These are phyloP conservation scores for Phascolomyces articulosus DNA, from an alignment of 371 early-diverging fungal species.

Conservation along the genomic window DNA sequence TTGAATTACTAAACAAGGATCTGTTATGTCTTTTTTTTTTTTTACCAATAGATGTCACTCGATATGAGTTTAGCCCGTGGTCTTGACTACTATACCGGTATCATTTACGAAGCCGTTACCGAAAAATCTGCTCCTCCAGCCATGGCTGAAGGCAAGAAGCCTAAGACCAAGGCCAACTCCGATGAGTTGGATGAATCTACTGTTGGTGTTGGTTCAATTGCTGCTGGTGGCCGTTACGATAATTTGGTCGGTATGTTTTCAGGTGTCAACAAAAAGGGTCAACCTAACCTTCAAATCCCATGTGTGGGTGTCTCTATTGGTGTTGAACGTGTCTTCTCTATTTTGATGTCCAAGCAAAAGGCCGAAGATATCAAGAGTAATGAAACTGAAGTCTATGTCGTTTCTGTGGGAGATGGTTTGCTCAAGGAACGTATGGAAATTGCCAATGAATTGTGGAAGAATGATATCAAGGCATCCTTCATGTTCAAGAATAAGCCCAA, in stretches of 20 bases:
- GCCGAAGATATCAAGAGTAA: slow-evolving; percentile 72
- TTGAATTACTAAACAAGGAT: no score
- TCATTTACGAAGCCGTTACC: slow-evolving; percentile 97
- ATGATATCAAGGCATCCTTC: slow-evolving; percentile 78
- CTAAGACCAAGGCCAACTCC: slow-evolving; percentile 40
- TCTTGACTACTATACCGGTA: slow-evolving; percentile 99
- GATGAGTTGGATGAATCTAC: slow-evolving; percentile 76
- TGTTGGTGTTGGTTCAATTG: slow-evolving; percentile 96
- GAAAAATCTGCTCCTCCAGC: slow-evolving; percentile 42
- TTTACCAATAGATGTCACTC: slow-evolving; percentile 73
- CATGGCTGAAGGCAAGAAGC: slow-evolving; percentile 37
- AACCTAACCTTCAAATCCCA: slow-evolving; percentile 77
- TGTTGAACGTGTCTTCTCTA: slow-evolving; percentile 96
- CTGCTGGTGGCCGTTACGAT: slow-evolving; percentile 99
- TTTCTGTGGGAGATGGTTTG: slow-evolving; percentile 80
- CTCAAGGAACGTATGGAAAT: slow-evolving; percentile 91
- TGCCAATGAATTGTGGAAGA: slow-evolving; percentile 88
- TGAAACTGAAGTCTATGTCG: slow-evolving; percentile 86
- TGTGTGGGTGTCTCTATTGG: slow-evolving; percentile 99
- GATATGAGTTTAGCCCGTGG: slow-evolving; percentile 98
- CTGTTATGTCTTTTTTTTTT: neutral
- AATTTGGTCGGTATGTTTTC: slow-evolving; percentile 95
- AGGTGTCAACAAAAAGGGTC: slow-evolving; percentile 62
- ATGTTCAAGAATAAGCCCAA: slow-evolving; percentile 92
- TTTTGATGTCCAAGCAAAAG: slow-evolving; percentile 70